phyloP scores from a whole-genome alignment of 2,329 filamentous ascomycete species.

The Aspergillus latus region DNA sequence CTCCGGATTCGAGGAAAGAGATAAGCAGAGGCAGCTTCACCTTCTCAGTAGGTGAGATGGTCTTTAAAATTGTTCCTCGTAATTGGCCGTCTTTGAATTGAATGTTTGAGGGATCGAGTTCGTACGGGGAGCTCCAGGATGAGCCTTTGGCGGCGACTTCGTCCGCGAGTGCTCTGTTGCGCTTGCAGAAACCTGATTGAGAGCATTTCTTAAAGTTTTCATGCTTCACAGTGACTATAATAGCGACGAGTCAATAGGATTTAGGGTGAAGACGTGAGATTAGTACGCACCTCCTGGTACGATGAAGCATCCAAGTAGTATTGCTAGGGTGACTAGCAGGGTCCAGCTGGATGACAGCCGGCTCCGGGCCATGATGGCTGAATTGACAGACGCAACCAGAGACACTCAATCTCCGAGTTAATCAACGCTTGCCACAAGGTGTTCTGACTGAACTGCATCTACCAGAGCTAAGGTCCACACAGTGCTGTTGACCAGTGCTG shows the following conservation, averaged over 20 bases:
- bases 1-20: slow-evolving; percentile 86
- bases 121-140: slow-evolving; percentile 78
- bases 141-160: slow-evolving; percentile 63
- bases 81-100: slow-evolving; percentile 78
- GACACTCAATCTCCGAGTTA: slow-evolving; percentile 34
- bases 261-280: not conserved
- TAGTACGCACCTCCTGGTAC: slow-evolving; percentile 61
- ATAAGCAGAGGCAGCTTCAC: slow-evolving; percentile 80
- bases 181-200: slow-evolving; percentile 95
- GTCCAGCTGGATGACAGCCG: slow-evolving; percentile 64
- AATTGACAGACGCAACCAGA: slow-evolving; percentile 30
- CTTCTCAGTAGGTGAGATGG: slow-evolving; percentile 64
- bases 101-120: slow-evolving; percentile 68
- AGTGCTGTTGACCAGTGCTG: slow-evolving; percentile 1
- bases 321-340: slow-evolving; percentile 60
- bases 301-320: slow-evolving; percentile 60
- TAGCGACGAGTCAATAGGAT: not conserved
- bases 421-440: slow-evolving; percentile 19
- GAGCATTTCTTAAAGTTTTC: slow-evolving; percentile 96
- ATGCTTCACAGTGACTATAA: slow-evolving; percentile 79
- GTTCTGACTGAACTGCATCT: slow-evolving; percentile 36
- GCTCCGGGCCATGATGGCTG: slow-evolving; percentile 51
- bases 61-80: slow-evolving; percentile 78
- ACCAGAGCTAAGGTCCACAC: slow-evolving; percentile 21
- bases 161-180: slow-evolving; percentile 89